Base-by-base conservation (phyloP, 2,329 filamentous ascomycete species). In the Bipolaris cookei region DNA sequence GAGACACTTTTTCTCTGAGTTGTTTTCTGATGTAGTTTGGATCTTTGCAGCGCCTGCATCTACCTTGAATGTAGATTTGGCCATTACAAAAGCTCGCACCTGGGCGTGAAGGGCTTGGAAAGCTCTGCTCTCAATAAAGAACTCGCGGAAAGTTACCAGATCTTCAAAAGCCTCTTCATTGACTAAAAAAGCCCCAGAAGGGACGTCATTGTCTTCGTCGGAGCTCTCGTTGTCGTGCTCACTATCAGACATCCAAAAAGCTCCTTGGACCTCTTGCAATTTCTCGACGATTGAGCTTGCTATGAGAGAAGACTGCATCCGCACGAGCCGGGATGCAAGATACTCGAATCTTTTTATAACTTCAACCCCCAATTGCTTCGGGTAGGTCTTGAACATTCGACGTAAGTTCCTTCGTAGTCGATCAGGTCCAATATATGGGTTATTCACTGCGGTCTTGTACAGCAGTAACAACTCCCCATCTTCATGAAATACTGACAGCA, bases 161-260 rank as follows among this genome's bases (percentile, higher is more conserved):
- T 64, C 59, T 2, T 59, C 54, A 34, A 61, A 65, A 10, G 46
- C 37, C 4, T 51, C 49, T 5, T 65, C 58, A 34, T 62, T 47
- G 3, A 66, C 53, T 10, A 25, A 20, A 2, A 1, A 16, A 5
- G 28, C 23, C 7, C 42, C 38, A 3, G 45, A 28, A 13, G 34
- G 4, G 1, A 7, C 34, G 16, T 66, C 60, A 0, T 61, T 58
- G 5, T 54, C 43, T 18, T 54, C 43, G 13, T 58, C 60, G 10
- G 54, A 56, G 20, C 50, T 56, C 2, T 59, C 50, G 2, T 62
- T 52, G 7, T 39, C 14, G n/a, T 25, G 35, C 34, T 28, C 14
- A 16, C 6, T 5, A 18, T 23, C n/a, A 14, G 21, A 18, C 13
- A 14, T 18, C 20, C 1, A 23, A 18, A 20, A 2, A n/a, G 13